Evolutionary conservation across 768 basidiomycete species (phyloP), one percentile per base, ranked within the genome.

Genomic region (Macrolepiota fuliginosa): DNA sequence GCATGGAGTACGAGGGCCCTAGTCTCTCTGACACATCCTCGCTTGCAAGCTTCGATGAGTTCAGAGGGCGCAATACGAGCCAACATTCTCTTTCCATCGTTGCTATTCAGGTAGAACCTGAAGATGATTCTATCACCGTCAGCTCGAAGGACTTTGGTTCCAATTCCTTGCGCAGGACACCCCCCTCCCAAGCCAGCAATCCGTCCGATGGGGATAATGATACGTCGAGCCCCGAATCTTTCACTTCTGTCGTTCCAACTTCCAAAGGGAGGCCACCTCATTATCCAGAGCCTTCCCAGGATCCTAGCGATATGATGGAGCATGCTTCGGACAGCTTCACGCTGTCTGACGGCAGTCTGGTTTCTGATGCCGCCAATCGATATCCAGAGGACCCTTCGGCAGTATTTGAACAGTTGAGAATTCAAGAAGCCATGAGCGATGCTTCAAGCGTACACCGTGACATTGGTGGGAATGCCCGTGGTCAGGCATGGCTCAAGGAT

Each of bases 1-100:
- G 80, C 9, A 86, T 96, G 63, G 94, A 96, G 63, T 96, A 94
- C 67, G 95, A 97, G 71, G 93, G 93, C 0, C 93, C 90, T 13
- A 92, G 90, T 73, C 79, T 97, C 61, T 94, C 92, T 9, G 96
- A 97, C 66, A 92, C 94, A 1, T 87, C 86, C 10, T 95, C 93
- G 9, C 75, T 96, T 17, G 84, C 83, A 22, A 93, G 92, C 70
- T 68, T 89, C 69, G 91, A 96, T 46, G 90, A 92, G 65, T 87
- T 86, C 75, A 77, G 74, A 64, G 77, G 78, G 50, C 76, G 81
- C 47, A 89, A 88, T 65, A 80, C 77, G 58, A 88, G 88, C 66
- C 82, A 83, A 55, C 75, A 77, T 36, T 83, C 85, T 1, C 78
- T 88, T 49, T 79, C 82, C 1, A 79, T 83, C 42, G 74, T 75